Conservation (phyloP, 1,139 yeast genomes). For the Keqinozyma sinolaborantium region DNA sequence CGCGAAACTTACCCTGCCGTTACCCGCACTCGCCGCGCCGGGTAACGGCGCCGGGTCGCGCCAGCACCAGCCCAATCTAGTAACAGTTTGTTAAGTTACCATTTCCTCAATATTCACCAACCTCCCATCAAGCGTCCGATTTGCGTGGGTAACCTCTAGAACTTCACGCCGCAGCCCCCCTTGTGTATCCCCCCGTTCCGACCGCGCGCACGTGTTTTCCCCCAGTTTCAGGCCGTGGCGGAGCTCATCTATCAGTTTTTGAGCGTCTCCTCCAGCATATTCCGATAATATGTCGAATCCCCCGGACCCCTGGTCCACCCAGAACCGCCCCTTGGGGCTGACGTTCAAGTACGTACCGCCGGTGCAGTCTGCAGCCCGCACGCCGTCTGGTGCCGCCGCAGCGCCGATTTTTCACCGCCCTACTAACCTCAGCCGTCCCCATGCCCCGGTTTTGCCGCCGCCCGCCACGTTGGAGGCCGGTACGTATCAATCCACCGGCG, state of each 20-base stretch:
- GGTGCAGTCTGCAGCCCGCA: no score
- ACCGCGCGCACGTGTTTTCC: no score
- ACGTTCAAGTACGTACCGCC: conserved; percentile 43
- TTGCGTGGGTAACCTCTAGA: no score
- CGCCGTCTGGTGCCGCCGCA: no score
- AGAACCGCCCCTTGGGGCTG: conserved; percentile 44
- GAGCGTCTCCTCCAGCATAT: not conserved
- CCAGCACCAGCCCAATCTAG: not conserved
- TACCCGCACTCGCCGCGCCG: not conserved
- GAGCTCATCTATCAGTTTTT: no score
- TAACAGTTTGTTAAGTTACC: not conserved
- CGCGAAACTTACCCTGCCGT: not conserved
- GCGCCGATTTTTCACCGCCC: not conserved
- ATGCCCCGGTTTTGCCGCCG: conserved; percentile 55
- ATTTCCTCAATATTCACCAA: not conserved
- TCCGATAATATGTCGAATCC: conserved; percentile 33
- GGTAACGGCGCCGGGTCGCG: not conserved
- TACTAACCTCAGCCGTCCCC: conserved; percentile 44
- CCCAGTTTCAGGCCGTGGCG: no score
- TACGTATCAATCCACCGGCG: conserved; percentile 17
- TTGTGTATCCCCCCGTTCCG: no score
- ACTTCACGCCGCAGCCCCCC: no score
- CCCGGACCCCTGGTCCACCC: conserved; percentile 44
- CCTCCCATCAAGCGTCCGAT: no score
- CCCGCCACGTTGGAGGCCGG: conserved; percentile 53